These are phyloP conservation scores for Acanthamoeba royreba DNA, from an alignment of 208 protist species.

Conservation along the genomic window DNA sequence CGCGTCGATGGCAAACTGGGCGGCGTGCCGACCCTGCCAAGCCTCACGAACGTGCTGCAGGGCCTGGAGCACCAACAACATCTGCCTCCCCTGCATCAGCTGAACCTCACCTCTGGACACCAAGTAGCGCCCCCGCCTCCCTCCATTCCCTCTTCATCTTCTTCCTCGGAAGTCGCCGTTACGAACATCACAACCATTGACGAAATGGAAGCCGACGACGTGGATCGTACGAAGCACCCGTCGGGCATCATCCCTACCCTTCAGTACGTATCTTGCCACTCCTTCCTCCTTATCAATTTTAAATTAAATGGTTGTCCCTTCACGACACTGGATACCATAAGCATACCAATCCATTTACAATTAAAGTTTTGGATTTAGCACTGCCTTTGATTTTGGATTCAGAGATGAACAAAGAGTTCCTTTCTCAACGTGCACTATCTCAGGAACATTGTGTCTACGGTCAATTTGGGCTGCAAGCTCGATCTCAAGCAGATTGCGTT, in stretches of 20 bases:
- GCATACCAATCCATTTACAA: no score
- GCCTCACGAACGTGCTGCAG: not conserved
- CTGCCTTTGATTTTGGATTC: not conserved
- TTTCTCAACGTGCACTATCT: not conserved
- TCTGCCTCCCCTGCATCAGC: not conserved
- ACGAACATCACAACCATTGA: not conserved
- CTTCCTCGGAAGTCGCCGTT: no score
- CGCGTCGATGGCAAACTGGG: not conserved
- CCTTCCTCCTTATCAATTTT: not conserved
- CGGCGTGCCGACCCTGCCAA: not conserved
- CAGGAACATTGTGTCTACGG: conserved; percentile 89
- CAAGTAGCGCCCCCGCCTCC: not conserved
- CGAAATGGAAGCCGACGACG: not conserved
- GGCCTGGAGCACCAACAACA: not conserved
- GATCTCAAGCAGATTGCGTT: conserved; percentile 85
- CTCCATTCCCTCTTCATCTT: not conserved
- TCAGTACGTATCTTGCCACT: not conserved
- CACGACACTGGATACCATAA: no score
- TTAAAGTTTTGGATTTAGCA: not conserved
- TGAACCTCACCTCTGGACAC: not conserved
- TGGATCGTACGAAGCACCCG: not conserved
- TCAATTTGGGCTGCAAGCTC: conserved; percentile 80
- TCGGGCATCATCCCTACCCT: not conserved
- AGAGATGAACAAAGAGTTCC: not conserved
- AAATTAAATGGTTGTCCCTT: no score